These are phyloP conservation scores for Lupinus albus DNA, from an alignment of 306 rosid species.

Conservation along the genomic window DNA sequence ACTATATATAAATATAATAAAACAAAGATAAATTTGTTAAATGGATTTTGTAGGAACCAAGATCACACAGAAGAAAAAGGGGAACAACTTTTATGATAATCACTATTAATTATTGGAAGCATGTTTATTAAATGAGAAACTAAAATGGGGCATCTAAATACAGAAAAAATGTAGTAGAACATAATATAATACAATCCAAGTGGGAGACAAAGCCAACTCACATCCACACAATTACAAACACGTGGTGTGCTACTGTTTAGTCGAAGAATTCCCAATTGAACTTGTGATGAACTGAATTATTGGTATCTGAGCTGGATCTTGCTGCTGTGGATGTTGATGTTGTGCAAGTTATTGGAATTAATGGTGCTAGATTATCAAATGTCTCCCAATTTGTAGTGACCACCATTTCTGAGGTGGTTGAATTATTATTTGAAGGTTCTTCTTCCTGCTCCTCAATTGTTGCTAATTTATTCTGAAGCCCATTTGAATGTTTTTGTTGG, in stretches of 20 bases:
- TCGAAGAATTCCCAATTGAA: constrained; percentile 88
- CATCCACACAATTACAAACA: constrained; percentile 61
- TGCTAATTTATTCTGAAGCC: constrained; percentile 34
- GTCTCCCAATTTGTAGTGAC: constrained; percentile 96
- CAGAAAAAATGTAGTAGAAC: constrained; percentile 72
- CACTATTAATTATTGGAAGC: constrained; percentile 49
- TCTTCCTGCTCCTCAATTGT: constrained; percentile 53
- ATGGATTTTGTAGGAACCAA: constrained; percentile 38
- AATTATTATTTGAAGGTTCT: constrained; percentile 40
- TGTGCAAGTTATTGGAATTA: constrained; percentile 44
- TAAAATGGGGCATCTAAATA: constrained; percentile 60
- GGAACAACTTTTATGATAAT: constrained; percentile 44
- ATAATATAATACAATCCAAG: constrained; percentile 53
- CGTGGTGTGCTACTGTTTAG: constrained; percentile 40
- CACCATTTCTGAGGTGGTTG: constrained; percentile 61
- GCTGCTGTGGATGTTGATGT: constrained; percentile 50
- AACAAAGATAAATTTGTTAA: constrained; percentile 17
- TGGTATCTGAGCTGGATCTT: constrained; percentile 39
- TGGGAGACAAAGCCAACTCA: constrained; percentile 57
- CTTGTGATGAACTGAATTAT: constrained; percentile 59
- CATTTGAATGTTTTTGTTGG: constrained; percentile 46
- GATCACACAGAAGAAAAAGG: constrained; percentile 12
- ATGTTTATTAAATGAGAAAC: constrained; percentile 66
- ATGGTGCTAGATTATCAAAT: constrained; percentile 63
- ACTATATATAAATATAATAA: constrained; percentile 20